A percentile compares a stretch with the other conserved stretches of the same genome.
Evolutionary conservation across 768 basidiomycete species (phyloP).

Genomic region (Hygrophoropsis aurantiaca): DNA sequence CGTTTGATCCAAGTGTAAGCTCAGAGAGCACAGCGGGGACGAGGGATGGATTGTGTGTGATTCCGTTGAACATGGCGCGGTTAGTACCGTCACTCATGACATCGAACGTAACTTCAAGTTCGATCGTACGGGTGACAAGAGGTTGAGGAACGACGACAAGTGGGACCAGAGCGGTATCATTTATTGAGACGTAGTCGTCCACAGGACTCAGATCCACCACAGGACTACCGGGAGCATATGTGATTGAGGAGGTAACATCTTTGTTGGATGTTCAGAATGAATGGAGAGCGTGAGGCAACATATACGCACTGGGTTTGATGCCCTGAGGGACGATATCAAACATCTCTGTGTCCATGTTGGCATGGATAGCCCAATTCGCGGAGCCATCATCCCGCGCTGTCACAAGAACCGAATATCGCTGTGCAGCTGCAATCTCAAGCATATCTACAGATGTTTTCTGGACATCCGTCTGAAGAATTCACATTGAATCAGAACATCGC

Average conservation of each 20-base stretch:
- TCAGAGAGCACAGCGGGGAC: slow-evolving; percentile 72
- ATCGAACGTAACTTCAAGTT: slow-evolving; percentile 72
- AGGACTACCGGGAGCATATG: slow-evolving; percentile 56
- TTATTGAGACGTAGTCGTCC: slow-evolving; percentile 55
- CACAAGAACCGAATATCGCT: slow-evolving; percentile 85
- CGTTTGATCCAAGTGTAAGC: slow-evolving; percentile 67
- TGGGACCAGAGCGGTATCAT: slow-evolving; percentile 68
- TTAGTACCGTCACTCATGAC: slow-evolving; percentile 81
- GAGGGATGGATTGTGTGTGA: slow-evolving; percentile 62
- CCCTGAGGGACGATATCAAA: slow-evolving; percentile 74
- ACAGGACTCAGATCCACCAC: slow-evolving; percentile 50
- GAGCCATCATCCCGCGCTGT: slow-evolving; percentile 78
- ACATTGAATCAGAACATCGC: no score
- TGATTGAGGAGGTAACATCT: slow-evolving; percentile 80
- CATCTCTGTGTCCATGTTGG: slow-evolving; percentile 83
- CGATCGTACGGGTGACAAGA: slow-evolving; percentile 50
- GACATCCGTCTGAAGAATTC: not conserved
- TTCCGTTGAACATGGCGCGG: slow-evolving; percentile 66
- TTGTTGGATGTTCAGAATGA: no score
- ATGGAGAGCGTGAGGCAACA: no score
- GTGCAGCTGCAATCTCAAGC: slow-evolving; percentile 57
- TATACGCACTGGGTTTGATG: slow-evolving; percentile 60
- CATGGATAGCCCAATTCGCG: slow-evolving; percentile 79
- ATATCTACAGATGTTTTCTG: no score
- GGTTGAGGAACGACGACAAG: slow-evolving; percentile 45